Evolutionary conservation across 1,284 basidiomycete genomes (phyloP), one percentile per base, ranked within the genome.

Genomic region (Cronartium quercuum): DNA sequence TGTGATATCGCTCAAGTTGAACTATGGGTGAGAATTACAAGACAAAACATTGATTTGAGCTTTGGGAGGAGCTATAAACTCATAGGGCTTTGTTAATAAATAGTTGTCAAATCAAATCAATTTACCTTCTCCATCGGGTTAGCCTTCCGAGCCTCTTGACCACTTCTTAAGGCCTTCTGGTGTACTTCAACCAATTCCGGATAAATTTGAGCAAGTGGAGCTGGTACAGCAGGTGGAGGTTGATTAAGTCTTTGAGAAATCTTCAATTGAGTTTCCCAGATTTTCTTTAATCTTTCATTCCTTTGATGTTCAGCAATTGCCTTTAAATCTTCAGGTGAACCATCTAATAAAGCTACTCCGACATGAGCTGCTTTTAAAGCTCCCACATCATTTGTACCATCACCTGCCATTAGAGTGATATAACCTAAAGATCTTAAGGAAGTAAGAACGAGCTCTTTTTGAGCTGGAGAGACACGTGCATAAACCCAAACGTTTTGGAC

Each of bases 401-500:
- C 94, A 76, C 94, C 94, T 12, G 93, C 94, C 94, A 97, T 97
- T 70, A 97, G 85, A 0, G 94, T 97, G 6, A 87, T 86, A 82
- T 91, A 97, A 35, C 94, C 94, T 35, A 95, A 87, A 13, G 86
- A 86, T 81, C 93, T 92, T 73, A 97, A 85, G 2, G 90, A 90
- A 0, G 91, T 91, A 63, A 97, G 86, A 82, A 97, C 95, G 81
- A 87, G 87, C 82, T 97, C 94, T 83, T 97, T 97, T 82, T 97
- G 94, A 0, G 87, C 83, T 1, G 94, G 94, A n/a, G 94, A 95
- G 24, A 96, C 93, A 67, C 94, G 91, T 29, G 94, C 94, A 79
- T 97, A 97, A 69, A 97, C 94, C 91, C 92, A 97, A 4, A 92
- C 92, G 81, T 95, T 89, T 78, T 93, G 90, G 9, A 95, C 89